These are phyloP conservation scores for Plasmodium gonderi DNA, from an alignment of 169 alveolate species.

Conservation along the genomic window DNA sequence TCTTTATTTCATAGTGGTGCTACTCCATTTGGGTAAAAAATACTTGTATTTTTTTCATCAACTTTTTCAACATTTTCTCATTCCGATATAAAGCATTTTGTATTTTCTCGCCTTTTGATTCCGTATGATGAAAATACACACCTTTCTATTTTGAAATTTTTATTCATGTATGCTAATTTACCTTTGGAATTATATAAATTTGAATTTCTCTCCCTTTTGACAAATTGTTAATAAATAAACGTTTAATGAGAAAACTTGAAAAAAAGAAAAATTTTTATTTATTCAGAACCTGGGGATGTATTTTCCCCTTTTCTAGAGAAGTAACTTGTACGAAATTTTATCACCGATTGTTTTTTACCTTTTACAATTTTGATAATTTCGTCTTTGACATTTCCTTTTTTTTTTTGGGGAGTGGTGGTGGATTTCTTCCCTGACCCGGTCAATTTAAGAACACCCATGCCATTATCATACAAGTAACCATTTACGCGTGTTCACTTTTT, in stretches of 20 bases:
- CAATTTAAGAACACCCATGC: neutral
- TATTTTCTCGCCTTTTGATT: neutral
- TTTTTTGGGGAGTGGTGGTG: neutral
- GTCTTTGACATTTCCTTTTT: too few species aligned
- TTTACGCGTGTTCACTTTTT: neutral
- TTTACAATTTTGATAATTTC: too few species aligned
- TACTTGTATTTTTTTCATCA: neutral
- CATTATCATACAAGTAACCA: neutral
- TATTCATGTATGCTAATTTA: neutral
- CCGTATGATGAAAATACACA: neutral
- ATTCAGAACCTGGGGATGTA: neutral
- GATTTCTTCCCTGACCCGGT: too few species aligned
- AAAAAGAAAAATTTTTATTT: neutral
- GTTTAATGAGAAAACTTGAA: neutral
- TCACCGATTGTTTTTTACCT: neutral
- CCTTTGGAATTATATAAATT: neutral
- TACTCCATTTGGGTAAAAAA: neutral
- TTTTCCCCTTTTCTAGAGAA: neutral
- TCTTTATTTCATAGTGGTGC: conserved; percentile 6
- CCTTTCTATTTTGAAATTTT: neutral
- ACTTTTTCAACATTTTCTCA: neutral
- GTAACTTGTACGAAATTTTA: neutral
- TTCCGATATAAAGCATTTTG: neutral
- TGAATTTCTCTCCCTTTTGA: neutral
- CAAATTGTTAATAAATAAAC: neutral